These are phyloP conservation scores for Spathaspora sp. DNA, from an alignment of 1,139 yeast genomes.

Conservation along the genomic window DNA sequence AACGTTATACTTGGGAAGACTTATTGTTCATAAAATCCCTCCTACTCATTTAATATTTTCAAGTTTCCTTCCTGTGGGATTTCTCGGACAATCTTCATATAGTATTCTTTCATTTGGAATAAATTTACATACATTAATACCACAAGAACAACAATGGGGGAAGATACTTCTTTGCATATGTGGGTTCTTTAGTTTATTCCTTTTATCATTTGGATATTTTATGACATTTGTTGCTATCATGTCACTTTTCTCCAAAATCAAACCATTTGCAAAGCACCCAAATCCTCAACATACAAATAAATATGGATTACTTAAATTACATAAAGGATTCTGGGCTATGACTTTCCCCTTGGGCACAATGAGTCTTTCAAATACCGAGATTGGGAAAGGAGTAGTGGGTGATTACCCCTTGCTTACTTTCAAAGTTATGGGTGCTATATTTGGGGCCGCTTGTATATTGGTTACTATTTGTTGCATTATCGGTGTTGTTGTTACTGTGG, in stretches of 20 bases:
- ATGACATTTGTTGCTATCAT: slow-evolving; percentile 56
- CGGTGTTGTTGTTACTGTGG: slow-evolving; percentile 23
- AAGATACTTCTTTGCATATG: slow-evolving; percentile 18
- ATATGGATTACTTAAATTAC: slow-evolving; percentile 12
- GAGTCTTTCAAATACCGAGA: slow-evolving; percentile 57
- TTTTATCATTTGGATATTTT: slow-evolving; percentile 63
- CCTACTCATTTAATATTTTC: slow-evolving; percentile 30
- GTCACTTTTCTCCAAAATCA: slow-evolving; percentile 38
- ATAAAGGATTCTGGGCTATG: slow-evolving; percentile 76
- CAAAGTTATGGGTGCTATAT: slow-evolving; percentile 60
- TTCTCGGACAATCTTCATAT: slow-evolving; percentile 77
- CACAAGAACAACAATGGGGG: slow-evolving; percentile 17
- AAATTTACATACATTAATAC: slow-evolving; percentile 25
- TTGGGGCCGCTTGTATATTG: slow-evolving; percentile 42
- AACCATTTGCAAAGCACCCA: slow-evolving; percentile 27
- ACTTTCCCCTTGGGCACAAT: slow-evolving; percentile 91
- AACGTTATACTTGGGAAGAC: slow-evolving; percentile 57
- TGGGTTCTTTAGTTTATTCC: slow-evolving; percentile 40
- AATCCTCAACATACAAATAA: slow-evolving; percentile 13
- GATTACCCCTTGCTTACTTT: slow-evolving; percentile 46
- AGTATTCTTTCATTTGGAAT: slow-evolving; percentile 61
- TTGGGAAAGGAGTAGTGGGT: slow-evolving; percentile 42
- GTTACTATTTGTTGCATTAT: slow-evolving; percentile 31
- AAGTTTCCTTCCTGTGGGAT: slow-evolving; percentile 31
- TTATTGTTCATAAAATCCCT: slow-evolving; percentile 63